Base-by-base conservation (phyloP, 176 grass and related monocot genomes). In the Oryza meridionalis region DNA sequence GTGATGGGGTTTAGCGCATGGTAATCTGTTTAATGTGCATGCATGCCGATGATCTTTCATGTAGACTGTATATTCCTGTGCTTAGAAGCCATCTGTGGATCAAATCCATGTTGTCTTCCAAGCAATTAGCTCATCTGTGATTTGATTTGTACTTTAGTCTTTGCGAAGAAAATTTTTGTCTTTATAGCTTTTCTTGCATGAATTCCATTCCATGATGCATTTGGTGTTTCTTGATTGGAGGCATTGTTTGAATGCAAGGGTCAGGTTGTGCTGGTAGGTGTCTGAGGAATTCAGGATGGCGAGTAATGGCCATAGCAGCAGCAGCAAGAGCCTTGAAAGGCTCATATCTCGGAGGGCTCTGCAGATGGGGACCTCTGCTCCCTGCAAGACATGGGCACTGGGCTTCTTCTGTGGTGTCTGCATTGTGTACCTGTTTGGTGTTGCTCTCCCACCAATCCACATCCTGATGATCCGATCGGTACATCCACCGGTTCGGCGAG, bases 341-440 rank as follows among this genome's bases (percentile, higher is more conserved):
- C 53, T 58, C 22, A 31, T 89, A 29, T 93, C 91, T 43, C 75
- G 86, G 76, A 96, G 84, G 76, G 86, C 88, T 14, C 55, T 96
- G 77, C 86, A 82, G 69, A 71, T 65, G 11, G 83, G 88, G 61
- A 89, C 73, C 65, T 91, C 88, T 21, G 77, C 66, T 59, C 43
- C 86, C 42, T 89, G 84, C 76, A 96, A 86, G 40, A 59, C 50
- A 46, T 91, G 90, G 77, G 65, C 81, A 27, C 5, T 89, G 75
- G 88, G 94, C 24, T 96, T 96, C 88, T 85, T 96, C 72, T 96
- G 69, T 27, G 88, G 84, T n/a, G 74, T 96, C 45, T 88, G 94
- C 84, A 51, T 89, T 21, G 69, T 64, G 4, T 88, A 89, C 59
- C 38, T 89, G 9, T 69, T 91, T 67, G 85, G 68, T 40, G 80